These are phyloP conservation scores for Calocybe gambosa DNA, from an alignment of 1,284 basidiomycete species.

Conservation along the genomic window DNA sequence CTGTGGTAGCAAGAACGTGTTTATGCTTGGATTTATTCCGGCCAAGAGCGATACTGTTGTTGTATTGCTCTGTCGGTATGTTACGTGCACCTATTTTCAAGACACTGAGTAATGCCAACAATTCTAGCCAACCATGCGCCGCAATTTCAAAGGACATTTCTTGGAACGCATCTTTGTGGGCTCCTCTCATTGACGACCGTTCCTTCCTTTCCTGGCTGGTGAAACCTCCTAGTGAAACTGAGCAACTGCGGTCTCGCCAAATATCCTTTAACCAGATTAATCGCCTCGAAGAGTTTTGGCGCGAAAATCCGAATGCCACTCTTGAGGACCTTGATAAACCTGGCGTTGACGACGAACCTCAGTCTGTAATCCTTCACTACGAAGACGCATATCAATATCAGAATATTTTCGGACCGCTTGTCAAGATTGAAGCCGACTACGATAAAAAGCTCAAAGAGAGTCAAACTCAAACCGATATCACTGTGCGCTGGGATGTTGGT, in stretches of 20 bases:
- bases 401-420: slow-evolving; percentile 97
- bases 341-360: slow-evolving; percentile 94
- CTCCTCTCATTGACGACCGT: slow-evolving; percentile 96
- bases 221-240: slow-evolving; percentile 92
- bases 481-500: slow-evolving; percentile 95
- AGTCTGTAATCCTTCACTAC: slow-evolving; percentile 84
- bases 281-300: slow-evolving; percentile 96
- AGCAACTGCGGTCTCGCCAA: slow-evolving; percentile 91
- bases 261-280: slow-evolving; percentile 97
- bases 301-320: slow-evolving; percentile 91
- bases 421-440: slow-evolving; percentile 99
- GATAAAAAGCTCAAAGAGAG: slow-evolving; percentile 97
- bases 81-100: slow-evolving; percentile 10
- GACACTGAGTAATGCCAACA: slow-evolving; percentile 6
- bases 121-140: slow-evolving; percentile 87
- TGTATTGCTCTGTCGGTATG: slow-evolving; percentile 92
- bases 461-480: slow-evolving; percentile 96
- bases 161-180: slow-evolving; percentile 98
- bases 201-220: slow-evolving; percentile 99
- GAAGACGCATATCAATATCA: slow-evolving; percentile 99
- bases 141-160: slow-evolving; percentile 96
- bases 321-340: slow-evolving; percentile 96
- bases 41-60: slow-evolving; percentile 99
- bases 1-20: slow-evolving; percentile 99
- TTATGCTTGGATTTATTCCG: slow-evolving; percentile 98